Percentiles rank a stretch among this genome's conserved stretches.
Conservation (phyloP, 306 rosid genomes). For the Coriaria nepalensis region DNA sequence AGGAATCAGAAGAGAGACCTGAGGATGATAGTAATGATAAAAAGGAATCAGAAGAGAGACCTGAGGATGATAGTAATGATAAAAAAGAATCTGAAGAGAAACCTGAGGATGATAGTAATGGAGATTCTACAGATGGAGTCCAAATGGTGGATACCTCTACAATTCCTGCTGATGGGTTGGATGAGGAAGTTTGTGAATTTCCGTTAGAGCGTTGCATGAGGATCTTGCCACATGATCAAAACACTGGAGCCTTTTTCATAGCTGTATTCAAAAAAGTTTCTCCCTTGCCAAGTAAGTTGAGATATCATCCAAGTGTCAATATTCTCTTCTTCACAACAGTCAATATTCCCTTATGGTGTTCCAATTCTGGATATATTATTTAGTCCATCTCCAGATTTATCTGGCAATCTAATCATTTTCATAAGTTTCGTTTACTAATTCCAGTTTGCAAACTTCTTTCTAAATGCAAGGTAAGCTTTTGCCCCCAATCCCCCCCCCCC, state of each 20-base stretch:
- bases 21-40: constrained; percentile 23
- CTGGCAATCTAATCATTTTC: too few relatives aligned
- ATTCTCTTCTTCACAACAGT: too few relatives aligned
- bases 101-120: constrained; percentile 22
- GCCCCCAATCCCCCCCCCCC: too few relatives aligned
- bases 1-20: constrained; percentile 24
- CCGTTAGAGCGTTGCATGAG: constrained; percentile 85
- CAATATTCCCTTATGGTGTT: too few relatives aligned
- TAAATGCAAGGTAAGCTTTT: too few relatives aligned
- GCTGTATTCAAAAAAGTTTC: constrained; percentile 78
- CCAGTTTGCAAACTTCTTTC: too few relatives aligned
- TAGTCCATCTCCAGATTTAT: too few relatives aligned
- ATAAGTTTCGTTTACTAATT: too few relatives aligned
- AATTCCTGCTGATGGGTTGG: constrained; percentile 16
- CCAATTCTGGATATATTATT: too few relatives aligned
- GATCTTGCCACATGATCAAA: constrained; percentile 93
- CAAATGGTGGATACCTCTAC: constrained; percentile 23
- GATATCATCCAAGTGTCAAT: too few relatives aligned
- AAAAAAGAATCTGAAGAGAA: constrained; percentile 26
- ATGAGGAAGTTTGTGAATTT: constrained; percentile 54
- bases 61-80: constrained; percentile 18
- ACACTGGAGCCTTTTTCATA: constrained; percentile 89
- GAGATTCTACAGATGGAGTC: constrained; percentile 28
- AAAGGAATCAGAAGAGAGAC: constrained; percentile 25
- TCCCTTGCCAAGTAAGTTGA: constrained; percentile 58